Conservation (phyloP, 805 yeast genomes). For the Candida peoriensis region DNA sequence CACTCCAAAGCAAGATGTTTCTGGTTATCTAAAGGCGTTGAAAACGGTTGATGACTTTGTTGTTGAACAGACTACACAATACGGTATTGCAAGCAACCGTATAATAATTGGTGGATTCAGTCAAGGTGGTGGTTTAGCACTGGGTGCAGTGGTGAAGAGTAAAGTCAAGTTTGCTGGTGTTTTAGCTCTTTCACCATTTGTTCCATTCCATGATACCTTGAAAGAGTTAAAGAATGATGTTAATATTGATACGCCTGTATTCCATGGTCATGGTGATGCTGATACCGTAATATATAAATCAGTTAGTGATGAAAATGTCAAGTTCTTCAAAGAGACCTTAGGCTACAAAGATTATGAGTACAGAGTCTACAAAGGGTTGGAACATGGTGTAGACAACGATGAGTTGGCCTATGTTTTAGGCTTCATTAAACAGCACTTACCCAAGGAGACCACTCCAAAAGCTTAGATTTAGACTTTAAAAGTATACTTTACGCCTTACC, state of each 20-base stretch:
- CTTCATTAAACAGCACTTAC: constrained; percentile 29
- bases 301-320: constrained; percentile 32
- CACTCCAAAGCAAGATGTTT: constrained; percentile 40
- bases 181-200: constrained; percentile 72
- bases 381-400: constrained; percentile 61
- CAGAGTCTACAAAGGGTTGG: constrained; percentile 55
- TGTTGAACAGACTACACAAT: constrained; percentile 40
- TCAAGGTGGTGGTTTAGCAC: constrained; percentile 84
- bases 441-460: too few species aligned
- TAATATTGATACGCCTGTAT: constrained; percentile 67
- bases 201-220: constrained; percentile 26
- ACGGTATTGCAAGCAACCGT: constrained; percentile 53
- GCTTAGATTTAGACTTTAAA: too few species aligned
- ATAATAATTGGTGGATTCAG: constrained; percentile 94
- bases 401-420: constrained; percentile 54
- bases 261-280: constrained; percentile 81
- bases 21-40: constrained; percentile 49
- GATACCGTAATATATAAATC: constrained; percentile 57
- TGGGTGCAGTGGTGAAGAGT: constrained; percentile 51
- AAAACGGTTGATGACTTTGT: constrained; percentile 41
- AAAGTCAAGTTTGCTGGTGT: constrained; percentile 74
- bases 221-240: constrained; percentile 23
- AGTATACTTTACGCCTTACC: too few species aligned
- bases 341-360: constrained; percentile 46
- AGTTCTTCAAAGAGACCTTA: constrained; percentile 38